Evolutionary conservation across 1,284 basidiomycete species (phyloP).

Genomic region (Pascua sp.): DNA sequence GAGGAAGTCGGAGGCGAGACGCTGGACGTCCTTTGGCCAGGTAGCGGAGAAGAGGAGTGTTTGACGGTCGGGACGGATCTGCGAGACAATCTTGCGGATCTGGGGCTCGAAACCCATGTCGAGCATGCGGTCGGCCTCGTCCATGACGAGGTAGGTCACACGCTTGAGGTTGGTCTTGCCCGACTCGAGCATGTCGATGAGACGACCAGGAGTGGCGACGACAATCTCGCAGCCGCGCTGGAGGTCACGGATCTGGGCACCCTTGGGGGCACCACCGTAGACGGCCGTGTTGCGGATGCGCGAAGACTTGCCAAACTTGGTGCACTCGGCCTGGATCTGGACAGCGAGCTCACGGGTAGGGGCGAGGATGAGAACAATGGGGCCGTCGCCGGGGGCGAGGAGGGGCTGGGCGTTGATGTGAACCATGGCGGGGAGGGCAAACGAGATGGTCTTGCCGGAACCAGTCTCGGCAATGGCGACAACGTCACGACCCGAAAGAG

Average conservation of each 20-base stretch:
- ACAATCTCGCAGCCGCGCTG: slow-evolving; percentile 96
- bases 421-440: slow-evolving; percentile 96
- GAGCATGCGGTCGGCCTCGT: slow-evolving; percentile 78
- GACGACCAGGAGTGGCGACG: slow-evolving; percentile 89
- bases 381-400: slow-evolving; percentile 88
- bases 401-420: slow-evolving; percentile 99
- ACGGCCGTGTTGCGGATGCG: slow-evolving; percentile 97
- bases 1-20: slow-evolving; percentile 94
- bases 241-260: slow-evolving; percentile 94
- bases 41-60: slow-evolving; percentile 98
- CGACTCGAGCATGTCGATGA: slow-evolving; percentile 96
- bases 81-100: slow-evolving; percentile 94
- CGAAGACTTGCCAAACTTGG: slow-evolving; percentile 95
- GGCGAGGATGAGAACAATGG: slow-evolving; percentile 92
- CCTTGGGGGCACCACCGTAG: slow-evolving; percentile 98
- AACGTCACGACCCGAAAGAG: slow-evolving; percentile 85
- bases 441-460: slow-evolving; percentile 95
- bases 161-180: slow-evolving; percentile 94
- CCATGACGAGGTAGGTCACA: slow-evolving; percentile 97
- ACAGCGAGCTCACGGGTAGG: slow-evolving; percentile 98
- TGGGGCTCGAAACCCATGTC: slow-evolving; percentile 89
- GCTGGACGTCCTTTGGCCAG: slow-evolving; percentile 99
- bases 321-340: slow-evolving; percentile 97
- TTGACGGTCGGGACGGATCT: slow-evolving; percentile 94
- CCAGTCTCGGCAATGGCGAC: slow-evolving; percentile 97